Conservation (phyloP, 345 rosid species). For the Moricandia arvensis region DNA sequence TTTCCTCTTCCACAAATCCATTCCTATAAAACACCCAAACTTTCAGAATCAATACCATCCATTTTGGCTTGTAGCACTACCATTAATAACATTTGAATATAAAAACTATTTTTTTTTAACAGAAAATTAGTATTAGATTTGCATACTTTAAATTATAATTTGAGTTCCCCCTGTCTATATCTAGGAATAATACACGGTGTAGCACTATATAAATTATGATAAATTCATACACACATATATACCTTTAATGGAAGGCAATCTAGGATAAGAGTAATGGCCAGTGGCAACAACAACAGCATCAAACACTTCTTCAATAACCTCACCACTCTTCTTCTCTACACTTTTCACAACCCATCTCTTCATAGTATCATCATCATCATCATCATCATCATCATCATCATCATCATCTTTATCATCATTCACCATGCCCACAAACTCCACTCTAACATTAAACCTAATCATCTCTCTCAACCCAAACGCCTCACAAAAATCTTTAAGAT, state of each 20-base stretch:
- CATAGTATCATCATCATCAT: constrained; percentile 44
- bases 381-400: constrained; percentile 45
- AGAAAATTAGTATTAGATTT: no score
- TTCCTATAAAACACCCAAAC: constrained; percentile 45
- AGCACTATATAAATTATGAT: neutral
- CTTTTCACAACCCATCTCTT: constrained; percentile 76
- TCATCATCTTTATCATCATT: constrained; percentile 44
- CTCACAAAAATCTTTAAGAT: constrained; percentile 68
- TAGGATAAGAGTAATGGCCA: constrained; percentile 78
- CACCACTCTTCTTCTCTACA: constrained; percentile 38
- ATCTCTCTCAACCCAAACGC: constrained; percentile 61
- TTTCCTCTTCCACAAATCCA: constrained; percentile 78
- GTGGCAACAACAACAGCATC: constrained; percentile 89
- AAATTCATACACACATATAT: neutral
- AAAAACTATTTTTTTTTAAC: no score
- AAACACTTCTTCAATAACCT: constrained; percentile 60
- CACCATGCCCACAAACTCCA: constrained; percentile 58
- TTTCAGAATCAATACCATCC: neutral
- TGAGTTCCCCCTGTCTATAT: neutral
- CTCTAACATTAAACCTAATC: constrained; percentile 74
- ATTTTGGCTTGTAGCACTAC: neutral
- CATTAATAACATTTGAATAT: neutral
- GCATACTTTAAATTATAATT: no score
- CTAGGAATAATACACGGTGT: neutral
- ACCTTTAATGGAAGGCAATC: constrained; percentile 80